Evolutionary conservation across 495 filamentous ascomycete species (phyloP), one percentile per base, ranked within the genome.

Genomic region (Annulohypoxylon stygium): DNA sequence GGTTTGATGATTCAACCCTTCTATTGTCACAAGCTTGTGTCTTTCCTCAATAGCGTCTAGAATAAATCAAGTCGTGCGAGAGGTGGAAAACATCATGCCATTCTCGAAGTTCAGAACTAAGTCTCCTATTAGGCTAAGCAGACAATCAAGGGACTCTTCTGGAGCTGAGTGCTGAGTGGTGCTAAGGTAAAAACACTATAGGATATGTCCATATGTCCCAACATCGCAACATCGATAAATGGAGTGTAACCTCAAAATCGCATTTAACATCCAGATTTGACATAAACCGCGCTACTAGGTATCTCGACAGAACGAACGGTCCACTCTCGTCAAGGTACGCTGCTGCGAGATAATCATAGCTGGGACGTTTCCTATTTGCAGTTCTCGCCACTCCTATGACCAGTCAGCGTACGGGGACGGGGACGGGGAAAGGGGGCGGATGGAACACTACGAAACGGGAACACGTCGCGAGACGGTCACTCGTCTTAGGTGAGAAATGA

Each of bases 401-500:
- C 51, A 58, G 10, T 37, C 48, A 53, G 37, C 47, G 62, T 14
- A 59, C 54, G 50, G 33, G n/a, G 62, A 59, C 54, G 50, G 33
- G n/a, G 62, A 30, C 23, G 58, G 25, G 66, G 41, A 53, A 70
- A 63, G 54, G 62, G 58, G 63, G 39, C 62, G 58, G 67, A 70
- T 70, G 67, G 66, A 70, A 70, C 71, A 65, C 62, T 70, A 70
- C 71, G 67, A 74, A 74, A 70, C 71, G 57, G 58, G 62, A 60
- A 66, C 62, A 70, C 62, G 71, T 74, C 67, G 71, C 62, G 61
- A 61, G 18, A 62, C 23, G 61, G 20, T n/a, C 20, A 51, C 61
- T 58, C 41, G 71, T 74, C 69, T 74, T 74, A 74, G 68, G 71
- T 74, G 71, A 74, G 57, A 74, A 50, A 26, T 23, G 66, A 74